Evolutionary conservation across 1,284 basidiomycete genomes (phyloP).

Genomic region (Heliocybe sulcata): DNA sequence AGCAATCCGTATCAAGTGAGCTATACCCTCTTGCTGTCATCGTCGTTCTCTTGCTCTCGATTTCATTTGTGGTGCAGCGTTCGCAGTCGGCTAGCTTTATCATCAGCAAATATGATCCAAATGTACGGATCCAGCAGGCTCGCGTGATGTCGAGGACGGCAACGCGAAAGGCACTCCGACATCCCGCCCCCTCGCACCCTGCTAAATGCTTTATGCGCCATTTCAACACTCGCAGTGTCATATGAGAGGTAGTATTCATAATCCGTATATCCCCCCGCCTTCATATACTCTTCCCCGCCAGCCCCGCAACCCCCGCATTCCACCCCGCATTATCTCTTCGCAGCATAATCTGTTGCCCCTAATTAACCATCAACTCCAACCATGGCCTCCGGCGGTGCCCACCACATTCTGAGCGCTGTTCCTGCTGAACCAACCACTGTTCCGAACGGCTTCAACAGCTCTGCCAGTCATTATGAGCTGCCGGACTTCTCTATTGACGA

Average conservation of each 20-base stretch:
- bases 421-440: background rate
- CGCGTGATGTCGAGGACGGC: too few species aligned
- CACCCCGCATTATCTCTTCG: background rate
- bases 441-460: background rate
- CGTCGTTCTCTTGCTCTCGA: too few species aligned
- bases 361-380: background rate
- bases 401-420: background rate
- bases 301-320: background rate
- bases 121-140: too few species aligned
- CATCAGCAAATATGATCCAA: too few species aligned
- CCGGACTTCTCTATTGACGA: slow-evolving; percentile 36
- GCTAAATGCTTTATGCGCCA: background rate
- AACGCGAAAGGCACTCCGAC: too few species aligned
- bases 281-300: background rate
- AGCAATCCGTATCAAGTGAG: too few species aligned
- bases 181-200: too few species aligned
- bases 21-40: too few species aligned
- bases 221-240: background rate
- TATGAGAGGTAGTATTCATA: background rate
- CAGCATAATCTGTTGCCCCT: background rate
- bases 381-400: background rate
- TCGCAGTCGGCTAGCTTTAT: too few species aligned
- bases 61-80: too few species aligned
- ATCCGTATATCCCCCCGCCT: background rate
- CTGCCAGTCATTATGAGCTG: background rate